Conservation (phyloP, 768 basidiomycete species). For the Termitomyces bulborhizus region DNA sequence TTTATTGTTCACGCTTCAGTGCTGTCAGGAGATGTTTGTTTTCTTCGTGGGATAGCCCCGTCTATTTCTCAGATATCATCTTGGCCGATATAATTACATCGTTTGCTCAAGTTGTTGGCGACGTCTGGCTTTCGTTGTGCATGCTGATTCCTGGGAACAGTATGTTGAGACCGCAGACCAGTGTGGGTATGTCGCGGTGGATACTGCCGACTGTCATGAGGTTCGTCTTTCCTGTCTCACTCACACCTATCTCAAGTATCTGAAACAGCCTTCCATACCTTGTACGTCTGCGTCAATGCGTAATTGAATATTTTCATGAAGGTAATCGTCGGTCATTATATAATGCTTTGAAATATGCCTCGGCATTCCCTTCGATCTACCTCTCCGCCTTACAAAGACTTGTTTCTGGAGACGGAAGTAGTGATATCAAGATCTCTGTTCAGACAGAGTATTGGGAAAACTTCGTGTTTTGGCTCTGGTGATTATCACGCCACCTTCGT, state of each 20-base stretch:
- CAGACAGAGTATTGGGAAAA: constrained; percentile 71
- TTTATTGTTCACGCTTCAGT: constrained; percentile 31
- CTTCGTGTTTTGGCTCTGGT: constrained; percentile 83
- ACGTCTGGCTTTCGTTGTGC: constrained; percentile 81
- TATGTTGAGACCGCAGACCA: constrained; percentile 55
- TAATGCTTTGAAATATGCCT: constrained; percentile 95
- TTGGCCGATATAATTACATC: constrained; percentile 96
- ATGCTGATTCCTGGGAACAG: constrained; percentile 87
- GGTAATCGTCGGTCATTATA: constrained; percentile 67
- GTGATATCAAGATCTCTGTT: constrained; percentile 32
- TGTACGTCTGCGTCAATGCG: constrained; percentile 89
- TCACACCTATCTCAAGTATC: constrained; percentile 2
- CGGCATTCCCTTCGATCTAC: constrained; percentile 93
- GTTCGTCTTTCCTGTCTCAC: constrained; percentile 32
- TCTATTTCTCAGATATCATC: constrained; percentile 88
- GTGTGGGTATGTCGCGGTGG: constrained; percentile 65
- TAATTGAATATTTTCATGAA: constrained; percentile 71
- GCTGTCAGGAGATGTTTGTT: constrained; percentile 70
- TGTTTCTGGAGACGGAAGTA: constrained; percentile 53
- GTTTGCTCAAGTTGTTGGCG: constrained; percentile 94
- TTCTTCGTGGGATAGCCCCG: constrained; percentile 49
- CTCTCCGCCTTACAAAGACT: constrained; percentile 86
- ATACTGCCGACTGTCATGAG: constrained; percentile 83
- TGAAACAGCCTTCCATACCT: constrained; percentile 72
- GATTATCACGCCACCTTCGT: constrained; percentile 16